Evolutionary conservation across 139 green algal species (phyloP).

Genomic region (Pedinophyceae sp.): DNA sequence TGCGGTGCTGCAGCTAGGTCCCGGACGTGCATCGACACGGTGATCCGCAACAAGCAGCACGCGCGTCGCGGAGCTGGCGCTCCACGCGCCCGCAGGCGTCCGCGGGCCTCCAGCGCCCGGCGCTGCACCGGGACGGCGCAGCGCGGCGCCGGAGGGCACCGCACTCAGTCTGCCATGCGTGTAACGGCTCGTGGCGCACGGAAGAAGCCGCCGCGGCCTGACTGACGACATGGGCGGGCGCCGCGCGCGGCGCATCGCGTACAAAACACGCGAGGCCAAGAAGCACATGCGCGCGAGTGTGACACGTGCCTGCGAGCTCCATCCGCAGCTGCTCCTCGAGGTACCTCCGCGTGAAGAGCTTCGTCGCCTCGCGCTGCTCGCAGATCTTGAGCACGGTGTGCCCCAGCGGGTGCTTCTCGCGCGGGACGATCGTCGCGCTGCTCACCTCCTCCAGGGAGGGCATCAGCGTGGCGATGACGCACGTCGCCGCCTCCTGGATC

Average conservation of each 20-base stretch:
- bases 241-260: no score
- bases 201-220: background rate
- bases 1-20: background rate
- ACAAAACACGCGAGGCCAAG: no score
- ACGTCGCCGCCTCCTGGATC: constrained; percentile 56
- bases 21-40: background rate
- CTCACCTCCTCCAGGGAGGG: constrained; percentile 70
- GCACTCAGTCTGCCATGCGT: background rate
- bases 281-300: no score
- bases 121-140: background rate
- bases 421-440: constrained; percentile 52
- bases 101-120: no score
- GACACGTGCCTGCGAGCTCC: constrained; percentile 30
- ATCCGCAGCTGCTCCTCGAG: constrained; percentile 59
- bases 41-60: background rate
- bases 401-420: constrained; percentile 49
- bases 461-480: constrained; percentile 52
- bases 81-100: background rate
- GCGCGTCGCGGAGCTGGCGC: no score
- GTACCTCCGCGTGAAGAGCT: constrained; percentile 50
- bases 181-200: background rate
- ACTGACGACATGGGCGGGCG: background rate
- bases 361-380: constrained; percentile 31
- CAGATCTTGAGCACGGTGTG: constrained; percentile 60
- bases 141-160: background rate